These are phyloP conservation scores for Chaetomium cochliodes DNA, from an alignment of 495 filamentous ascomycete species.

Conservation along the genomic window DNA sequence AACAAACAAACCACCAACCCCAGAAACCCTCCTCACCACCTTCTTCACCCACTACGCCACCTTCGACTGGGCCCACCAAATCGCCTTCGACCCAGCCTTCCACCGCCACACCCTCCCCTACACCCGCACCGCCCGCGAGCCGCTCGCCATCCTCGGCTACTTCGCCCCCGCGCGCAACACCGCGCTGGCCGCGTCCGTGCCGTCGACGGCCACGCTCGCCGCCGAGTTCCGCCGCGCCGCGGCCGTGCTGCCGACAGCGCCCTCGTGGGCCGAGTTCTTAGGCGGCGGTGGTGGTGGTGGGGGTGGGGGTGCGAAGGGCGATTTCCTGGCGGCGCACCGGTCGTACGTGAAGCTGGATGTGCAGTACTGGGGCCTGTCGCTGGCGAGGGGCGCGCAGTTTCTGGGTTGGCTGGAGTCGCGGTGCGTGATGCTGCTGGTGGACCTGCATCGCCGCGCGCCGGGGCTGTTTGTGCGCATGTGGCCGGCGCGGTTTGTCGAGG, in stretches of 20 bases:
- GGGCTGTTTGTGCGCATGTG: constrained; percentile 53
- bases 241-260: not conserved
- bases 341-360: constrained; percentile 54
- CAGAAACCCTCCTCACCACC: constrained; percentile 45
- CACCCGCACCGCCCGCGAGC: constrained; percentile 50
- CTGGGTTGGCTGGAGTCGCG: constrained; percentile 57
- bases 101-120: constrained; percentile 43
- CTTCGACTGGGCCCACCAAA: constrained; percentile 51
- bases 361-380: constrained; percentile 55
- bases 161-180: constrained; percentile 57
- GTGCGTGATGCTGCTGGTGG: constrained; percentile 51
- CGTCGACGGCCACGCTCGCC: constrained; percentile 47
- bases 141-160: constrained; percentile 56
- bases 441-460: constrained; percentile 48
- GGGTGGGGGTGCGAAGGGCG: constrained; percentile 18
- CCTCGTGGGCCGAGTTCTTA: constrained; percentile 47
- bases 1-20: constrained; percentile 26
- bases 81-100: constrained; percentile 55
- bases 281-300: constrained; percentile 6
- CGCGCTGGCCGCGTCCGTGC: constrained; percentile 45
- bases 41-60: constrained; percentile 60
- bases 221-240: constrained; percentile 48
- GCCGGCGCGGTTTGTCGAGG: constrained; percentile 53
- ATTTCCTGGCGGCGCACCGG: constrained; percentile 48
- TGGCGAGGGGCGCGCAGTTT: constrained; percentile 45